A percentile compares a stretch with the other conserved stretches of the same genome.
phyloP scores from a whole-genome alignment of 1,284 basidiomycete species.

The Flammula alnicola region DNA sequence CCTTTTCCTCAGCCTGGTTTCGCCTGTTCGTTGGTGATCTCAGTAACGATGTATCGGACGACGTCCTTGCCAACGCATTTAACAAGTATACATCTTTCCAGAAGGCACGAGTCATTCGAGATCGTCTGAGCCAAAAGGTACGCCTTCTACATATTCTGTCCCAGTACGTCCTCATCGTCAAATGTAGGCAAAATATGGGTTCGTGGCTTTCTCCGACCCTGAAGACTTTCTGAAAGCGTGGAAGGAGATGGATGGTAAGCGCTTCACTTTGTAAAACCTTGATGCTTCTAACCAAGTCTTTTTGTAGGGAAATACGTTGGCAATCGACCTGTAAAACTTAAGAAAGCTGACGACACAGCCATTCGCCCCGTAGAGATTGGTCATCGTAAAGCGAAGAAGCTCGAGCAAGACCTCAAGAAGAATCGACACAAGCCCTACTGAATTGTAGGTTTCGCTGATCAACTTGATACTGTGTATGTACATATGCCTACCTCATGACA shows the following conservation, averaged over 20 bases:
- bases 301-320: slow-evolving; percentile 93
- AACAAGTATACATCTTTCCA: slow-evolving; percentile 90
- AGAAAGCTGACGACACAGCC: slow-evolving; percentile 82
- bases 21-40: slow-evolving; percentile 97
- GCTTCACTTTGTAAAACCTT: background rate
- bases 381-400: slow-evolving; percentile 82
- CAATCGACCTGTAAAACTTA: slow-evolving; percentile 90
- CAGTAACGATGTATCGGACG: slow-evolving; percentile 97
- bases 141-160: background rate
- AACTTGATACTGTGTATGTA: slow-evolving; percentile 21
- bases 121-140: slow-evolving; percentile 89
- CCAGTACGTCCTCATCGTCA: background rate
- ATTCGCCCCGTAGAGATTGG: slow-evolving; percentile 94
- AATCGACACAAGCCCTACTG: slow-evolving; percentile 55
- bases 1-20: slow-evolving; percentile 82
- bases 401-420: slow-evolving; percentile 83
- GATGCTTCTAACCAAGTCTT: background rate
- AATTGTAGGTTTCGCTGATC: background rate
- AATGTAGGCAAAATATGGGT: slow-evolving; percentile 90
- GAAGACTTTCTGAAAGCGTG: slow-evolving; percentile 98
- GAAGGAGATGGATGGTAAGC: slow-evolving; percentile 98
- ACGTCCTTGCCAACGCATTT: slow-evolving; percentile 91
- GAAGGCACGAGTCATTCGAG: slow-evolving; percentile 94
- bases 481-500: slow-evolving; percentile 20
- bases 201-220: slow-evolving; percentile 97